Conservation (phyloP, 495 filamentous ascomycete species). For the Penicilliopsis zonata region DNA sequence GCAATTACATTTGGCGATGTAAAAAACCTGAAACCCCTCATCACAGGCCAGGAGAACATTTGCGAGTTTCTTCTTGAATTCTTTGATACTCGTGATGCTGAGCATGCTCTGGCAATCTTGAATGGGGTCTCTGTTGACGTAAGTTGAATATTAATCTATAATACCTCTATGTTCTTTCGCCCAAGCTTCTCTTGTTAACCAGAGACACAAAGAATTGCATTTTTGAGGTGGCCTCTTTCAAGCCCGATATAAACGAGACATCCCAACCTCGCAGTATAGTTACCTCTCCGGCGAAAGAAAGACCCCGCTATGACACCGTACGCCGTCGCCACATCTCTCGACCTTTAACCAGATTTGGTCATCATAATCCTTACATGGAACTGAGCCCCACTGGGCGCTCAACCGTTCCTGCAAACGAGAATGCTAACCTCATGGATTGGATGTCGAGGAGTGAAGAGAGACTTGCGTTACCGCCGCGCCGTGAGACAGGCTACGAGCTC, state of each 20-base stretch:
- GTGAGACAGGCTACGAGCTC: slow-evolving; percentile 10
- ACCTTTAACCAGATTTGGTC: slow-evolving; percentile 5
- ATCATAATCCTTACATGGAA: slow-evolving; percentile 17
- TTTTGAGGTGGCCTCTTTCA: slow-evolving; percentile 14
- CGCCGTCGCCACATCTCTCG: slow-evolving; percentile 6
- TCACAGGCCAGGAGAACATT: slow-evolving; percentile 17
- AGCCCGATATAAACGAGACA: slow-evolving; percentile 12
- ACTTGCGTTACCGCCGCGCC: slow-evolving; percentile 11
- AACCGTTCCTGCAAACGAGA: slow-evolving; percentile 18
- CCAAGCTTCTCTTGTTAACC: background rate
- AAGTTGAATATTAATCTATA: slow-evolving; percentile 9
- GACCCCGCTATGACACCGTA: slow-evolving; percentile 4
- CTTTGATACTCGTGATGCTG: slow-evolving; percentile 31
- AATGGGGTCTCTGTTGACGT: slow-evolving; percentile 38
- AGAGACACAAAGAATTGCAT: slow-evolving; percentile 12
- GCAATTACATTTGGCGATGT: slow-evolving; percentile 43
- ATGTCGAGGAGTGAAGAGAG: slow-evolving; percentile 15
- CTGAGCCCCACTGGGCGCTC: slow-evolving; percentile 29
- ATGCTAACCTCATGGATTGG: slow-evolving; percentile 19
- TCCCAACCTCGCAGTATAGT: slow-evolving; percentile 4
- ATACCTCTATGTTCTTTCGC: background rate
- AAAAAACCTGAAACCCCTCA: slow-evolving; percentile 31
- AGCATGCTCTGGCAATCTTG: slow-evolving; percentile 22
- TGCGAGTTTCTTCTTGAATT: slow-evolving; percentile 38
- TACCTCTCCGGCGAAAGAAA: slow-evolving; percentile 6